Evolutionary conservation across 345 rosid species (phyloP).

Genomic region (Sonneratia caseolaris): DNA sequence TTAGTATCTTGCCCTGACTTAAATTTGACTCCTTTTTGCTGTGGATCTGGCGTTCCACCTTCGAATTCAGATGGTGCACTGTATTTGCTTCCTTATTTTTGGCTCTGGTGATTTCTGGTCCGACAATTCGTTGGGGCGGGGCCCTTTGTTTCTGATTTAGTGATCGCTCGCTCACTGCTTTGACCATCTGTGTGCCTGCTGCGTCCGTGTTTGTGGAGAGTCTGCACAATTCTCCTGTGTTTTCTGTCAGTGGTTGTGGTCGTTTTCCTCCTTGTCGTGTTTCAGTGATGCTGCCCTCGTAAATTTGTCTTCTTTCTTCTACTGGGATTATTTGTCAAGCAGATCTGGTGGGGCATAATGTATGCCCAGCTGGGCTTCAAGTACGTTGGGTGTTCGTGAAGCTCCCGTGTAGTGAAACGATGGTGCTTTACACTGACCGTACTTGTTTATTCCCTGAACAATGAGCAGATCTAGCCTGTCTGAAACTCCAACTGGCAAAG

Average conservation of each 20-base stretch:
- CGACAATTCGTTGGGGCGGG: background rate
- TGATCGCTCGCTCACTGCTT: background rate
- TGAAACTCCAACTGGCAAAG: constrained; percentile 59
- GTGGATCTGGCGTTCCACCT: constrained; percentile 24
- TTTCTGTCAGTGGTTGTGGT: background rate
- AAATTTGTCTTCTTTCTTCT: constrained; percentile 1
- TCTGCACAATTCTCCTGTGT: background rate
- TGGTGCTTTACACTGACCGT: background rate
- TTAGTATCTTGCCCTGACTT: constrained; percentile 15
- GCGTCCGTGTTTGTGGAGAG: background rate
- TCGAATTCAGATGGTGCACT: background rate
- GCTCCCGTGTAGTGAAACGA: background rate
- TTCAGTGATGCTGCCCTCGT: background rate
- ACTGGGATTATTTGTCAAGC: background rate
- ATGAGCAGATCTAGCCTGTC: constrained; percentile 54
- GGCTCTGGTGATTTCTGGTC: background rate
- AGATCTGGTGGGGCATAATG: background rate
- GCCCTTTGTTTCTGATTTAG: background rate
- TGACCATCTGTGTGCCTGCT: background rate
- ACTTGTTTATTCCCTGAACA: constrained; percentile 10
- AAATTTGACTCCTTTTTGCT: constrained; percentile 2
- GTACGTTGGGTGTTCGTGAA: no score
- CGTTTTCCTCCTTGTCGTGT: background rate
- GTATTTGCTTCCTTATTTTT: background rate
- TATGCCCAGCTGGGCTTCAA: background rate